These are phyloP conservation scores for Fusarium brevicatenulatum DNA, from an alignment of 2,329 filamentous ascomycete genomes.

Conservation along the genomic window DNA sequence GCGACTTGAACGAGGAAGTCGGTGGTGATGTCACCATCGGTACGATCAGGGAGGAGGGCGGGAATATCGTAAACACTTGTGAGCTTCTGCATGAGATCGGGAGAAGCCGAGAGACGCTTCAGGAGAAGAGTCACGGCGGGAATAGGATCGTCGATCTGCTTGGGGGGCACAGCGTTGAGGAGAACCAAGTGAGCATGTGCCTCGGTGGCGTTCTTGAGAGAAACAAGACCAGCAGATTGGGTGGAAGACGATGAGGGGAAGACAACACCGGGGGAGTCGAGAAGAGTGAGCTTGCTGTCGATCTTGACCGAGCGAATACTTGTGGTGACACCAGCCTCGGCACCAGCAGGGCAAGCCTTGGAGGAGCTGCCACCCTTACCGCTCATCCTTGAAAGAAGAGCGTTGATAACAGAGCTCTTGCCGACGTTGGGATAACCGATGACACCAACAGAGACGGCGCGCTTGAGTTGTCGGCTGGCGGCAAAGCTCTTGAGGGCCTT, in stretches of 20 bases:
- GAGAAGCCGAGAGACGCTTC: slow-evolving; percentile 77
- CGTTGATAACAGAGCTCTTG: slow-evolving; percentile 97
- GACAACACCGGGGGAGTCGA: slow-evolving; percentile 94
- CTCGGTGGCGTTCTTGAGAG: slow-evolving; percentile 70
- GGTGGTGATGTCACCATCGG: slow-evolving; percentile 79
- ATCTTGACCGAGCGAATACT: slow-evolving; percentile 90
- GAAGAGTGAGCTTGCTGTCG: slow-evolving; percentile 90
- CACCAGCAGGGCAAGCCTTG: slow-evolving; percentile 83
- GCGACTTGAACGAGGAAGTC: slow-evolving; percentile 97
- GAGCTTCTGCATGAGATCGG: slow-evolving; percentile 80
- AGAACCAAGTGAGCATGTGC: slow-evolving; percentile 87
- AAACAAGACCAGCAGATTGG: slow-evolving; percentile 55
- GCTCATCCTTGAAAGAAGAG: slow-evolving; percentile 80
- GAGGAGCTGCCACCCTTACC: slow-evolving; percentile 67
- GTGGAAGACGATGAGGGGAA: slow-evolving; percentile 74
- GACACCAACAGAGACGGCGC: slow-evolving; percentile 88
- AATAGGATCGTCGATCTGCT: slow-evolving; percentile 92
- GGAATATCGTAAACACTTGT: slow-evolving; percentile 86
- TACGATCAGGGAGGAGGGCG: slow-evolving; percentile 73
- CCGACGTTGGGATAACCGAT: slow-evolving; percentile 97
- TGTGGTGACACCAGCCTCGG: slow-evolving; percentile 92
- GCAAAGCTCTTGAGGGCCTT: slow-evolving; percentile 91
- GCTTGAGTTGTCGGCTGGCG: slow-evolving; percentile 83
- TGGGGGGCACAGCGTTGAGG: slow-evolving; percentile 90
- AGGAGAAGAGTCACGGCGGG: slow-evolving; percentile 89